Evolutionary conservation across 73 alveolate genomes (phyloP).

Genomic region (Symbiodinium pilosum): DNA sequence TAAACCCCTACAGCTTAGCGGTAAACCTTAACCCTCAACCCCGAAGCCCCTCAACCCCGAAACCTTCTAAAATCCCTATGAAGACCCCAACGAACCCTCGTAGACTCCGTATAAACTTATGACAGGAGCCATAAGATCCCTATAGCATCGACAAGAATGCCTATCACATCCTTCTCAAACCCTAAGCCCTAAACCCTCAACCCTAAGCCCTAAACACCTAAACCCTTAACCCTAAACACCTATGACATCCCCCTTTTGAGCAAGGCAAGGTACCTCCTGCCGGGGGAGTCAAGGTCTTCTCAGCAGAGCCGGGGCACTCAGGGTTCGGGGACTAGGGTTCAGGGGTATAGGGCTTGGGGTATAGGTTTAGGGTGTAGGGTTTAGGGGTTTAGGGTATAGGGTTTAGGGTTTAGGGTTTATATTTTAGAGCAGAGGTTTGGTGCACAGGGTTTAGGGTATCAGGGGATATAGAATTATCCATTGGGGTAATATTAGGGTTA

Average conservation of each 20-base stretch:
- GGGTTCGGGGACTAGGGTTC: background rate
- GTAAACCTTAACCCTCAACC: background rate
- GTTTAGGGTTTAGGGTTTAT: background rate
- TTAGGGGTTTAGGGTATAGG: background rate
- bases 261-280: slow-evolving; percentile 73
- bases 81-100: no score
- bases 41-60: background rate
- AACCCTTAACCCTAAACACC: no score
- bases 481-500: no score
- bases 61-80: no score
- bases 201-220: background rate
- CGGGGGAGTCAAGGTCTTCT: slow-evolving; percentile 63
- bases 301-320: slow-evolving; percentile 53
- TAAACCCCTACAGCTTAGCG: background rate
- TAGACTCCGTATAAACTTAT: no score
- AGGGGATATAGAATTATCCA: no score
- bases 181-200: background rate
- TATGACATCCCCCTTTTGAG: background rate
- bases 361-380: background rate
- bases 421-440: no score
- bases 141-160: no score
- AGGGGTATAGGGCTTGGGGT: background rate
- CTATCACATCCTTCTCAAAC: no score
- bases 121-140: no score
- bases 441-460: no score